Percentiles rank a stretch among this genome's conserved stretches.
Conservation (phyloP, 768 basidiomycete genomes). For the Termitomyces bulborhizus region DNA sequence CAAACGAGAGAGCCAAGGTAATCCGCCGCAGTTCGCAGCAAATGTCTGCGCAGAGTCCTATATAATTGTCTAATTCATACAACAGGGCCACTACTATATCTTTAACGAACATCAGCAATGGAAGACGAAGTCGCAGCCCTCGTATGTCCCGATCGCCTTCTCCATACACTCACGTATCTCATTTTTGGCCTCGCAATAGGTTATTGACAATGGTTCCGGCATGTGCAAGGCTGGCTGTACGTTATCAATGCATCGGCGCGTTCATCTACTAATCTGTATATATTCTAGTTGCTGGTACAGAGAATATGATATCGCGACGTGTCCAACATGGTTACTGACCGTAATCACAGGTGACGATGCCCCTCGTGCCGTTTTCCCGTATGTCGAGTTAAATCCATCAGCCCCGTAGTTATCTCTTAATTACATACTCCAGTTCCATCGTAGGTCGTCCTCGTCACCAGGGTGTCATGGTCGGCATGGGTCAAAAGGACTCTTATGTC, state of each 20-base stretch:
- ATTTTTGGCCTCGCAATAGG: constrained; percentile 31
- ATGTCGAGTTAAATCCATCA: constrained; percentile 26
- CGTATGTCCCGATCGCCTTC: constrained; percentile 29
- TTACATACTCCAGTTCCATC: constrained; percentile 55
- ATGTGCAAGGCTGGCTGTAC: constrained; percentile 99
- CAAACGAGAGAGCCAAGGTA: constrained; percentile 16
- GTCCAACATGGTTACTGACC: constrained; percentile 1
- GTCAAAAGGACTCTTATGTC: constrained; percentile 93
- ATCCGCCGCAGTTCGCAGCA: constrained; percentile 19
- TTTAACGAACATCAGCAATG: constrained; percentile 33
- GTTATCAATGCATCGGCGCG: constrained; percentile 27
- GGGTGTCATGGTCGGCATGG: constrained; percentile 97
- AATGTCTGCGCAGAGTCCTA: constrained; percentile 12
- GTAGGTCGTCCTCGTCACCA: constrained; percentile 93
- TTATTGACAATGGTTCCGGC: constrained; percentile 93
- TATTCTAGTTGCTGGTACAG: constrained; percentile 56
- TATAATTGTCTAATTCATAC: constrained; percentile 10
- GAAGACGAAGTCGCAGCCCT: constrained; percentile 45
- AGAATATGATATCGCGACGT: neutral
- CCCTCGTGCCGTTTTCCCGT: constrained; percentile 94
- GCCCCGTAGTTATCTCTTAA: neutral
- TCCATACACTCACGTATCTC: neutral
- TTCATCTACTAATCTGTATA: constrained; percentile 13
- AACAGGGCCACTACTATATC: constrained; percentile 14
- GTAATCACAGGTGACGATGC: constrained; percentile 72